Percentiles rank a stretch among this genome's conserved stretches.
Conservation (phyloP, 164 flowering plant species). For the Aristolochia fimbriata region DNA sequence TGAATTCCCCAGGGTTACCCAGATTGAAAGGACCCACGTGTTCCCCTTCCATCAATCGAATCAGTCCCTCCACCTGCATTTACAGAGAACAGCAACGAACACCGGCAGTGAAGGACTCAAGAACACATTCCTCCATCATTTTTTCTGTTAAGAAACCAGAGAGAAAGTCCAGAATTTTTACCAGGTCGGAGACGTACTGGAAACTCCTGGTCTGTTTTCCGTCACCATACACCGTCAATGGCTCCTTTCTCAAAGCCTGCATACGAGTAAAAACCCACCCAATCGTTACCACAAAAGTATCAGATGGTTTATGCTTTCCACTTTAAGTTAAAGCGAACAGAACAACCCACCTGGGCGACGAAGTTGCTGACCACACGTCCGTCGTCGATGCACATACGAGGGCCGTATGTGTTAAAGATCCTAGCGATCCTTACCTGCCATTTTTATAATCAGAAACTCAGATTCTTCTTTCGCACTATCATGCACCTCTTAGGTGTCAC, state of each 20-base stretch:
- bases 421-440: constrained; percentile 91
- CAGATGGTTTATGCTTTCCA: not conserved
- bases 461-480: too few relatives aligned
- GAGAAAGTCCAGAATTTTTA: constrained; percentile 12
- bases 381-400: constrained; percentile 94
- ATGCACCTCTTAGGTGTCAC: too few relatives aligned
- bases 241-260: constrained; percentile 94
- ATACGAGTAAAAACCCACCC: not conserved
- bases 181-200: constrained; percentile 96
- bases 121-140: too few relatives aligned
- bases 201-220: constrained; percentile 98
- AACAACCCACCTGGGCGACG: constrained; percentile 71
- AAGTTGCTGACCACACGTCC: constrained; percentile 97
- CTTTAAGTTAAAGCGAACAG: not conserved
- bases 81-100: too few relatives aligned
- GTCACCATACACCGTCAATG: constrained; percentile 93
- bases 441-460: not conserved
- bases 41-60: constrained; percentile 27
- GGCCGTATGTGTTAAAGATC: constrained; percentile 94
- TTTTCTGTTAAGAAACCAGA: too few relatives aligned
- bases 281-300: not conserved
- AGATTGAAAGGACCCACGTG: constrained; percentile 29
- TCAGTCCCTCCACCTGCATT: constrained; percentile 25
- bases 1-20: constrained; percentile 26
- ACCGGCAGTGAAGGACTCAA: too few relatives aligned